Conservation (phyloP, 202 grass and related monocot genomes). For the Bolboschoenoplectus hybrid region DNA sequence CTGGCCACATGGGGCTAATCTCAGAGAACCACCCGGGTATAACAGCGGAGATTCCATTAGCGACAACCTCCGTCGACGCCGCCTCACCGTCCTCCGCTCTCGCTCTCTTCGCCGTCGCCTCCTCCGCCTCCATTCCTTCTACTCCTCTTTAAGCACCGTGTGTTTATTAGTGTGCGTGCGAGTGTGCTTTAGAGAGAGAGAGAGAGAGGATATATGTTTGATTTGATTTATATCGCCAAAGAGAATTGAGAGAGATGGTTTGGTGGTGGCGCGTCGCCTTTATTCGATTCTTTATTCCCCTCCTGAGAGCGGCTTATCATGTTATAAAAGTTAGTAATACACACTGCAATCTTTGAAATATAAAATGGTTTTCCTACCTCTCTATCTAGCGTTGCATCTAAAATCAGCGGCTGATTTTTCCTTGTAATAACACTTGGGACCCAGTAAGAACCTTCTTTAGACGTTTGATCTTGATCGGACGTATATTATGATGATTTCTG, state of each 20-base stretch:
- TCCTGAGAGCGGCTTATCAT: conserved; percentile 21
- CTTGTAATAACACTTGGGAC: too few relatives aligned
- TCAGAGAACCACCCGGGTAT: conserved; percentile 98
- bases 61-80: conserved; percentile 22
- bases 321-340: background rate
- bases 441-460: background rate
- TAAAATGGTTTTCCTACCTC: too few relatives aligned
- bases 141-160: background rate
- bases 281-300: conserved; percentile 28
- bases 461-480: background rate
- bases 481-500: background rate
- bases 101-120: conserved; percentile 59
- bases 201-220: background rate
- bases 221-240: background rate
- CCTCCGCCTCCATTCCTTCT: conserved; percentile 54
- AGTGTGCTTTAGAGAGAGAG: background rate
- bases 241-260: background rate
- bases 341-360: background rate
- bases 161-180: background rate
- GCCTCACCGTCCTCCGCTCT: conserved; percentile 46
- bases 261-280: conserved; percentile 16
- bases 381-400: background rate
- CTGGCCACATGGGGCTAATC: conserved; percentile 98
- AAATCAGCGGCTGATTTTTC: background rate
- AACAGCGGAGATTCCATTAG: conserved; percentile 73